phyloP scores from a whole-genome alignment of 192 early-diverging fungal species.

The Fimicolochytrium jonesii region DNA sequence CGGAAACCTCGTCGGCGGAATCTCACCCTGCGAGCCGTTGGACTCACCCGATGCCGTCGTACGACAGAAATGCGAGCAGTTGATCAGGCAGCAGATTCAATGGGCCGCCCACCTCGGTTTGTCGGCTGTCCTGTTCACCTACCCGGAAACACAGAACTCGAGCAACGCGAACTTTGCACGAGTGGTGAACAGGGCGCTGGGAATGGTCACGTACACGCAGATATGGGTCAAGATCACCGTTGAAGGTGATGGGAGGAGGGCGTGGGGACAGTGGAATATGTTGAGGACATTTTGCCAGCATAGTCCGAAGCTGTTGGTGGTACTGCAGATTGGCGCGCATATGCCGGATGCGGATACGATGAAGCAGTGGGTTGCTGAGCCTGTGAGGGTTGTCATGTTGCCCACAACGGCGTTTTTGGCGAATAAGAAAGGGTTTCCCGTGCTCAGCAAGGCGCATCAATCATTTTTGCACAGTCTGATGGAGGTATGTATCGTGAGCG shows the following conservation, averaged over 20 bases:
- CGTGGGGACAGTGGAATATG: conserved; percentile 80
- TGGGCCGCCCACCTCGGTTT: conserved; percentile 72
- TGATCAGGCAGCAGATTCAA: conserved; percentile 46
- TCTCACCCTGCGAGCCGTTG: conserved; percentile 20
- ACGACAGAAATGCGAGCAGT: conserved; percentile 16
- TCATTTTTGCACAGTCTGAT: conserved; percentile 52
- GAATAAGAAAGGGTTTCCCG: conserved; percentile 84
- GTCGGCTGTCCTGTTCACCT: conserved; percentile 50
- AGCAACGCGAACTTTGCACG: conserved; percentile 57
- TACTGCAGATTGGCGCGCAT: conserved; percentile 52
- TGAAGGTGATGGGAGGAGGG: conserved; percentile 16
- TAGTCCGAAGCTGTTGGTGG: conserved; percentile 59
- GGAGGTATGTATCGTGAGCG: conserved; percentile 17
- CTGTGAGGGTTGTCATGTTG: conserved; percentile 71
- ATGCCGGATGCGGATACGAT: conserved; percentile 39
- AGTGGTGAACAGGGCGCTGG: conserved; percentile 29
- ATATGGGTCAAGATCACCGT: conserved; percentile 50
- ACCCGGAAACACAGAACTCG: conserved; percentile 19
- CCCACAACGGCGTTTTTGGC: conserved; percentile 67
- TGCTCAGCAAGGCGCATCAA: conserved; percentile 78
- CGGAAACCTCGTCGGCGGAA: conserved; percentile 17
- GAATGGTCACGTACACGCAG: conserved; percentile 37
- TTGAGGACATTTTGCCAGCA: conserved; percentile 69
- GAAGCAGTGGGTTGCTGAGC: conserved; percentile 83
- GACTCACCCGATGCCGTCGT: conserved; percentile 18